Conservation (phyloP, 1,284 basidiomycete species). For the Paramarasmius palmivorus region DNA sequence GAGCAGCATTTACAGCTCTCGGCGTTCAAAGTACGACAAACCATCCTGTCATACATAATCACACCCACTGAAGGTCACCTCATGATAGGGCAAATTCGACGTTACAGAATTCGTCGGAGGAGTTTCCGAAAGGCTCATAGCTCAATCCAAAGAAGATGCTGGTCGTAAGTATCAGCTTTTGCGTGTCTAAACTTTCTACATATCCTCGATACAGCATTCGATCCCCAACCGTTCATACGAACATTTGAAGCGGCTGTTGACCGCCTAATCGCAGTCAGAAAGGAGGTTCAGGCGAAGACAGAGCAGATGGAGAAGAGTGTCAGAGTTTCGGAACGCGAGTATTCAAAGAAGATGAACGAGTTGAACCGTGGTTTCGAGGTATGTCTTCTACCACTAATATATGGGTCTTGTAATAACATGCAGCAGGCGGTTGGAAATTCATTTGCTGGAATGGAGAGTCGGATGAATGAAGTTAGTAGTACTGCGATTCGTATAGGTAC, state of each 20-base stretch:
- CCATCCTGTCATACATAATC: not conserved
- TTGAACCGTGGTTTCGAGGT: constrained; percentile 93
- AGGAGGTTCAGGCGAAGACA: constrained; percentile 86
- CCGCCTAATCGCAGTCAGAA: constrained; percentile 80
- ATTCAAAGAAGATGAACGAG: constrained; percentile 91
- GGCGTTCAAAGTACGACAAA: constrained; percentile 62
- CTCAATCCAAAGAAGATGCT: constrained; percentile 77
- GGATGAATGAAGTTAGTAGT: constrained; percentile 92
- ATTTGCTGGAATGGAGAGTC: constrained; percentile 82
- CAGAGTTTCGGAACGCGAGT: constrained; percentile 88
- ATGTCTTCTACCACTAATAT: constrained; percentile 22
- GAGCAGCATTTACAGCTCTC: constrained; percentile 60
- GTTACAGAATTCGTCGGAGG: constrained; percentile 87
- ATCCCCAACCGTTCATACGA: constrained; percentile 90
- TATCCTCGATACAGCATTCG: constrained; percentile 66
- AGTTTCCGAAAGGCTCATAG: constrained; percentile 84
- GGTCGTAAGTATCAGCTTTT: constrained; percentile 61
- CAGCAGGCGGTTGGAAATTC: constrained; percentile 79
- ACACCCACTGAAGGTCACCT: constrained; percentile 1
- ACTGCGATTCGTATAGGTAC: constrained; percentile 93
- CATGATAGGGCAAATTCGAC: constrained; percentile 80
- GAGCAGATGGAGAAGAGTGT: constrained; percentile 93
- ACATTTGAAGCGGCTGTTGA: constrained; percentile 93
- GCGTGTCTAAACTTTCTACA: not conserved
- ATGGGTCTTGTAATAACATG: not conserved